phyloP scores from a whole-genome alignment of 352 stramenopile genomes.

The Globisporangium rhizosaccharum region DNA sequence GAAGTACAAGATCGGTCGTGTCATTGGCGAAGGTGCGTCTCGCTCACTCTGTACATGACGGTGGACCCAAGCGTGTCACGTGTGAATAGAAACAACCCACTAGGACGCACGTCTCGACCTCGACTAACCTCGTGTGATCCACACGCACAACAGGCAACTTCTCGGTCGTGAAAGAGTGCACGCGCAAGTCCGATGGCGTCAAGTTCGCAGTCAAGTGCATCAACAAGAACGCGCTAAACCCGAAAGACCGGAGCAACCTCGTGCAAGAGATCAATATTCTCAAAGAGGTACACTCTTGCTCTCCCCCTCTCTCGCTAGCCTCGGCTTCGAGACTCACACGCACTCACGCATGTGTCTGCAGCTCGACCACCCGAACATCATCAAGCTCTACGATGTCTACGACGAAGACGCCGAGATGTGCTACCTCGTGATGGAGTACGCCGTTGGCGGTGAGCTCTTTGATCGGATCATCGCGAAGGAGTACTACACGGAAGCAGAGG shows the following conservation, averaged over 20 bases:
- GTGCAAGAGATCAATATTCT: slow-evolving; percentile 83
- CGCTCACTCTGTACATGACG: not conserved
- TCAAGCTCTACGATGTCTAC: slow-evolving; percentile 83
- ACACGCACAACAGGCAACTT: slow-evolving; percentile 58
- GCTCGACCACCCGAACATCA: slow-evolving; percentile 86
- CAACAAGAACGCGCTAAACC: slow-evolving; percentile 73
- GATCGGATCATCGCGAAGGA: slow-evolving; percentile 91
- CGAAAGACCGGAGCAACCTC: slow-evolving; percentile 76
- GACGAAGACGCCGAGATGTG: slow-evolving; percentile 68
- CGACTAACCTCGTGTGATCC: not conserved
- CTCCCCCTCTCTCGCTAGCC: not conserved
- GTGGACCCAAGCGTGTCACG: not conserved
- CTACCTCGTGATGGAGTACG: slow-evolving; percentile 88
- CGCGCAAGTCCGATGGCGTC: slow-evolving; percentile 36
- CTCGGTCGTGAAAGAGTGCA: slow-evolving; percentile 77
- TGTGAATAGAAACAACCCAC: not conserved
- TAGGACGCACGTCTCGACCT: not conserved
- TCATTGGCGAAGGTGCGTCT: slow-evolving; percentile 58
- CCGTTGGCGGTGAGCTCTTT: slow-evolving; percentile 89
- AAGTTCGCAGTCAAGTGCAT: slow-evolving; percentile 82
- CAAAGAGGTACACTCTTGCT: slow-evolving; percentile 32
- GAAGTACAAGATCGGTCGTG: slow-evolving; percentile 77
- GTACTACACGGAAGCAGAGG: slow-evolving; percentile 89
- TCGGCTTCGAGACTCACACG: not conserved
- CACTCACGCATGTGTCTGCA: slow-evolving; percentile 12